These are phyloP conservation scores for Rosellinia necatrix DNA, from an alignment of 2,329 filamentous ascomycete genomes.

Conservation along the genomic window DNA sequence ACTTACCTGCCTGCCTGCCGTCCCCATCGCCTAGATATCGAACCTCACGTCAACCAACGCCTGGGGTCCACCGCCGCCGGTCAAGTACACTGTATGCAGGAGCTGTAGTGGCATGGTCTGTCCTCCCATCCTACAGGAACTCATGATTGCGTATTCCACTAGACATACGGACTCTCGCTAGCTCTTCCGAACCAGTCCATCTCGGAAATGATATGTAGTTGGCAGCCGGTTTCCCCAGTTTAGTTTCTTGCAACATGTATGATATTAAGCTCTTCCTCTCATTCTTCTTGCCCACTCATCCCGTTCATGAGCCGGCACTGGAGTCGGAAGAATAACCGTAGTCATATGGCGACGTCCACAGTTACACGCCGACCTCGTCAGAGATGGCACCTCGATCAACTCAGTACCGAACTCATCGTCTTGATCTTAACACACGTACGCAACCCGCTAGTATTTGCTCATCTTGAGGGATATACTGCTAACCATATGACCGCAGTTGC, in stretches of 20 bases:
- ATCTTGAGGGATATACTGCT: conserved; percentile 9
- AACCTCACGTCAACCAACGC: conserved; percentile 2
- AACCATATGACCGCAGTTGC: conserved; percentile 41
- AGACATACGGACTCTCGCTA: neutral
- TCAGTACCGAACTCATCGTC: conserved; percentile 50
- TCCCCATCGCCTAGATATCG: conserved; percentile 1
- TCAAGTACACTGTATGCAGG: conserved; percentile 5
- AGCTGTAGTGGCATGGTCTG: conserved; percentile 6
- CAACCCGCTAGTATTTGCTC: neutral
- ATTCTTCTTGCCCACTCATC: neutral
- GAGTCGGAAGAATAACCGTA: conserved; percentile 8
- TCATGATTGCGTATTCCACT: conserved; percentile 3
- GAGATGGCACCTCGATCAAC: conserved; percentile 40
- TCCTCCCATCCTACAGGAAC: neutral
- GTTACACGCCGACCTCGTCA: conserved; percentile 11
- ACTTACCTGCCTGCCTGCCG: too few relatives aligned
- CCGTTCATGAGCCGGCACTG: neutral
- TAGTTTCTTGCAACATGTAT: neutral
- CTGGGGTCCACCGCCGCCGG: neutral
- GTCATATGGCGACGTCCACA: conserved; percentile 26
- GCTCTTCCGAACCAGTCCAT: neutral
- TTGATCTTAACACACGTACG: conserved; percentile 49
- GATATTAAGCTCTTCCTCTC: conserved; percentile 2
- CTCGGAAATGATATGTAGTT: conserved; percentile 4
- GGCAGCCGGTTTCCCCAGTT: neutral